Evolutionary conservation across 108 stramenopile species (phyloP).

Genomic region (Poteriospumella lacustris): DNA sequence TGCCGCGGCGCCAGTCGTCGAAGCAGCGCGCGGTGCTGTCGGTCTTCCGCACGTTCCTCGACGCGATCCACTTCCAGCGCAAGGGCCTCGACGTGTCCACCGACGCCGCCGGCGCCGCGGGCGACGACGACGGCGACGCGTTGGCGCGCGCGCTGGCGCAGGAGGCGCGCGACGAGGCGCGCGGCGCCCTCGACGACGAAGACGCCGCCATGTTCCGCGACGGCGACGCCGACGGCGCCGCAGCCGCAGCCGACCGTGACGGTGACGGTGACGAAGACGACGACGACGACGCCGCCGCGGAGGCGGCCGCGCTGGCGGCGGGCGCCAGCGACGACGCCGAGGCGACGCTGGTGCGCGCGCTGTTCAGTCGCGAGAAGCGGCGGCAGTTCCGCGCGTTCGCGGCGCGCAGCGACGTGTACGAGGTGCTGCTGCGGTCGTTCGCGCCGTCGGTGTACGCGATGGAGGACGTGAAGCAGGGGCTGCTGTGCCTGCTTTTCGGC

Average conservation of each 20-base stretch:
- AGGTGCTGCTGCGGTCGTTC: neutral
- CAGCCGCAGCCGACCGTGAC: slow-evolving; percentile 29
- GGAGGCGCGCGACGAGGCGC: no score
- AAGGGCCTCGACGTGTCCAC: slow-evolving; percentile 9
- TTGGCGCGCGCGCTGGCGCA: neutral
- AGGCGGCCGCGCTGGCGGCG: neutral
- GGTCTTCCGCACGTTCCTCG: slow-evolving; percentile 95
- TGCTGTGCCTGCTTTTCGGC: slow-evolving; percentile 95
- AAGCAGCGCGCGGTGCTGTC: slow-evolving; percentile 74
- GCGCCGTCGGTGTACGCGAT: slow-evolving; percentile 98
- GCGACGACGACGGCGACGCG: neutral
- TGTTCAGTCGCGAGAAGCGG: no score
- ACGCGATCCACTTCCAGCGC: slow-evolving; percentile 90
- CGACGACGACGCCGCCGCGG: no score
- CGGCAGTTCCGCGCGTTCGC: no score
- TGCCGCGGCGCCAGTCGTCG: slow-evolving; percentile 78
- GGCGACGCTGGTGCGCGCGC: no score
- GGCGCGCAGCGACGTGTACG: slow-evolving; percentile 10
- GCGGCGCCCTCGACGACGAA: no score
- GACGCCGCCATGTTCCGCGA: neutral
- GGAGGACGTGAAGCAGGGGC: slow-evolving; percentile 96
- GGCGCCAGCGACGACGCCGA: neutral
- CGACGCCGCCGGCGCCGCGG: slow-evolving; percentile 10
- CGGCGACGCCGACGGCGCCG: neutral
- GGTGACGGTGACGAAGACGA: no score